phyloP scores from a whole-genome alignment of 2,329 filamentous ascomycete species.

The Talaromyces amestolkiae region DNA sequence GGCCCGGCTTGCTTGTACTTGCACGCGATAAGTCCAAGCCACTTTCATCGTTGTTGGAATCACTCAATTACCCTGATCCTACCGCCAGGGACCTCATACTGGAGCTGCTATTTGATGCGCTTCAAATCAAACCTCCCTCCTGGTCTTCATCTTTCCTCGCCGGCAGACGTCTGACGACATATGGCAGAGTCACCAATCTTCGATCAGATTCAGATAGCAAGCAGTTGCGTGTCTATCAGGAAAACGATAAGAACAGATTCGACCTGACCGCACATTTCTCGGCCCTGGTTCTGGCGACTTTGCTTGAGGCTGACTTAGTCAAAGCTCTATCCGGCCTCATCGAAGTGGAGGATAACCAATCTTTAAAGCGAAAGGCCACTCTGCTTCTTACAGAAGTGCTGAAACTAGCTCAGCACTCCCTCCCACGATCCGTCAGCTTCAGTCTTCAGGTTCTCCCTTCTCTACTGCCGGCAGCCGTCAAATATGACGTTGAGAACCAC shows the following conservation, averaged over 20 bases:
- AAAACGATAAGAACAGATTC: conserved; percentile 61
- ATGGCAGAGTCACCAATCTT: conserved; percentile 86
- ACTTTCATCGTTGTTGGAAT: conserved; percentile 73
- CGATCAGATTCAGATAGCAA: conserved; percentile 60
- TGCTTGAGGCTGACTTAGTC: conserved; percentile 77
- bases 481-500: conserved; percentile 68
- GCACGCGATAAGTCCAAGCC: conserved; percentile 86
- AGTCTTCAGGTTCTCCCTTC: conserved; percentile 85
- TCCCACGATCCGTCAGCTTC: conserved; percentile 78
- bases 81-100: conserved; percentile 72
- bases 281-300: conserved; percentile 77
- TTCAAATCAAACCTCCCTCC: conserved; percentile 87
- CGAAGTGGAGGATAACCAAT: conserved; percentile 49
- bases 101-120: conserved; percentile 76
- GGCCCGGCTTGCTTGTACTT: conserved; percentile 85
- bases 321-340: conserved; percentile 50
- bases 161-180: conserved; percentile 87
- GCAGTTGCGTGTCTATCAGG: conserved; percentile 56
- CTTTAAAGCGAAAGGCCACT: conserved; percentile 81
- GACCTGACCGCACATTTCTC: conserved; percentile 95
- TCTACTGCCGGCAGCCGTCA: conserved; percentile 72
- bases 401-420: conserved; percentile 79
- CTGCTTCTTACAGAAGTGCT: conserved; percentile 87
- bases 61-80: conserved; percentile 58
- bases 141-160: conserved; percentile 97